Conservation (phyloP, 331 rosid species). For the Quercus phellos region DNA sequence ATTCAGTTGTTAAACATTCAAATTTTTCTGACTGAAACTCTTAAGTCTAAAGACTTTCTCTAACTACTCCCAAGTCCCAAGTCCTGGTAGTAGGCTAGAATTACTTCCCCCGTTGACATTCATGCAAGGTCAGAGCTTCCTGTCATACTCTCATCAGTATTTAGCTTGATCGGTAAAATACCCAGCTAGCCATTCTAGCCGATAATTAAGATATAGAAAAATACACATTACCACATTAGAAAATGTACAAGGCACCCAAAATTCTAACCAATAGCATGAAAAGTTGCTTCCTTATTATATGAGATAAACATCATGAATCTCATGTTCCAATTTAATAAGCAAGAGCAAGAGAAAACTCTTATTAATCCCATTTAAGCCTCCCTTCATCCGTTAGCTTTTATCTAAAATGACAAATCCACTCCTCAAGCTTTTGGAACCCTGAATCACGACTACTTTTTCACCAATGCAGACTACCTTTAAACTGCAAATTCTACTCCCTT, state of each 20-base stretch:
- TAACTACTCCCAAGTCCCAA: background rate
- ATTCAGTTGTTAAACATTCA: background rate
- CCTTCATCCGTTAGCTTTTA: background rate
- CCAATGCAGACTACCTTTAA: background rate
- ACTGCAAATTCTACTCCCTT: constrained; percentile 10
- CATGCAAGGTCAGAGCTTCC: background rate
- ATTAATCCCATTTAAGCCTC: background rate
- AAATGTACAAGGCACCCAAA: background rate
- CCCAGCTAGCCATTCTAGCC: background rate
- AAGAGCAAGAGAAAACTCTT: background rate
- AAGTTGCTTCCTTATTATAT: background rate
- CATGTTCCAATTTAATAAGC: background rate
- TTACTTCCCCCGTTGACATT: background rate
- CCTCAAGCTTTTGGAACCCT: background rate
- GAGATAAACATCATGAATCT: constrained; percentile 3
- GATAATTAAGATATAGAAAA: background rate
- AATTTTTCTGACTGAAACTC: background rate
- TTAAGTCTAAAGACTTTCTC: background rate
- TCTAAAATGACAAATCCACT: background rate
- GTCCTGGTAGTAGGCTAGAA: background rate
- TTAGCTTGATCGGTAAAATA: background rate
- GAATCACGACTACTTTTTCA: background rate
- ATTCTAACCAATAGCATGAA: background rate
- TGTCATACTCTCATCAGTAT: background rate
- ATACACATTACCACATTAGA: background rate